Evolutionary conservation across 805 yeast genomes (phyloP).

Genomic region (Suhomyces prunicola): DNA sequence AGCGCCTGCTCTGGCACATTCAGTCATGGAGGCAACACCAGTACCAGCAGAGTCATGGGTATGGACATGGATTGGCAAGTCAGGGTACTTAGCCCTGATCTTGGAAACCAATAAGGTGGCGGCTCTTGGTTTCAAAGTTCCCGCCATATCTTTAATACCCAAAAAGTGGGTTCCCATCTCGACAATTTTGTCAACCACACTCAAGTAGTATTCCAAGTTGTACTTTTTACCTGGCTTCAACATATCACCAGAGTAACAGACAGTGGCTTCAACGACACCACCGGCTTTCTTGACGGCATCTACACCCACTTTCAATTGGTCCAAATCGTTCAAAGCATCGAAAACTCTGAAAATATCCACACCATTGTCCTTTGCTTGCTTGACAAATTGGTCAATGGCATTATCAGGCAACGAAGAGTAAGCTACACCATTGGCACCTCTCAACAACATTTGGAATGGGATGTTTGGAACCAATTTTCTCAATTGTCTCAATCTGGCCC

Average conservation of each 20-base stretch:
- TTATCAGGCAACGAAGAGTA: conserved; percentile 97
- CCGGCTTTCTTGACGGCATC: conserved; percentile 98
- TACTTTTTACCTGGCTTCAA: conserved; percentile 92
- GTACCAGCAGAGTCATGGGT: conserved; percentile 99
- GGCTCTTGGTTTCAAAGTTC: conserved; percentile 94
- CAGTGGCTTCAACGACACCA: conserved; percentile 97
- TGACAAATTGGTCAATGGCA: conserved; percentile 95
- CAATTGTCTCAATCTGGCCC: conserved; percentile 90
- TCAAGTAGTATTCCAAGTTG: conserved; percentile 84
- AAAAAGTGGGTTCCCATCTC: conserved; percentile 93
- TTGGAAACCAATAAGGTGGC: conserved; percentile 78
- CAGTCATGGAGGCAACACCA: conserved; percentile 95
- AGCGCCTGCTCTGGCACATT: conserved; percentile 93
- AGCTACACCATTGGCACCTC: conserved; percentile 99
- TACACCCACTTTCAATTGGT: conserved; percentile 95
- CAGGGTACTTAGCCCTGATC: conserved; percentile 83
- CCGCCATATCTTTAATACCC: conserved; percentile 99
- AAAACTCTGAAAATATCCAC: conserved; percentile 97
- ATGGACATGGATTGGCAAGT: conserved; percentile 96
- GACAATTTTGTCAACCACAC: conserved; percentile 79
- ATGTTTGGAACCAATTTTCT: conserved; percentile 93
- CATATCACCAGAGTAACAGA: conserved; percentile 99
- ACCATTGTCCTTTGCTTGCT: conserved; percentile 92
- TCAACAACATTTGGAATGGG: conserved; percentile 97
- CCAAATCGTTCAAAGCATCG: conserved; percentile 95